A percentile compares a stretch with the other conserved stretches of the same genome.
phyloP scores from a whole-genome alignment of 2,329 filamentous ascomycete genomes.

The Aspergillus spinulosporus region DNA sequence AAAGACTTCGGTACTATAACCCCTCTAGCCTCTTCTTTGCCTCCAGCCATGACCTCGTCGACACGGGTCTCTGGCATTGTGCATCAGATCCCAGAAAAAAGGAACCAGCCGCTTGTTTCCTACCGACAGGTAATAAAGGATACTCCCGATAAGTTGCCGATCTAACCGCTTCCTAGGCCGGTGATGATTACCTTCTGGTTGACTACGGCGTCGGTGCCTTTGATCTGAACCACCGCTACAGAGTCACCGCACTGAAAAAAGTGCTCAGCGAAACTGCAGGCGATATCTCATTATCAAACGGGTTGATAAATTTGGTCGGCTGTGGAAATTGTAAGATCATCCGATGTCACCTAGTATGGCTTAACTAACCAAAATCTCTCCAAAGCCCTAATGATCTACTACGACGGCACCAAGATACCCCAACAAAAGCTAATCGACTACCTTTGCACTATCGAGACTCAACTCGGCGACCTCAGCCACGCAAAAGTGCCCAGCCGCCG shows the following conservation, averaged over 20 bases:
- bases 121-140: slow-evolving; percentile 40
- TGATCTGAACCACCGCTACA: slow-evolving; percentile 58
- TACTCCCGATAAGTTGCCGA: too few species aligned
- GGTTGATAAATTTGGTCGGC: slow-evolving; percentile 54
- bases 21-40: slow-evolving; percentile 31
- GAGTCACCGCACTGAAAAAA: slow-evolving; percentile 57
- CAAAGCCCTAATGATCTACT: slow-evolving; percentile 48
- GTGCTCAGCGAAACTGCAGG: slow-evolving; percentile 40
- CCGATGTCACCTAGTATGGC: neutral
- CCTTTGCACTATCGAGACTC: slow-evolving; percentile 40
- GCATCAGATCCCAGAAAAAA: slow-evolving; percentile 36
- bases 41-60: slow-evolving; percentile 22
- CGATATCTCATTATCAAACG: slow-evolving; percentile 40
- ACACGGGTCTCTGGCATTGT: slow-evolving; percentile 34
- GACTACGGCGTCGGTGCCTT: slow-evolving; percentile 60
- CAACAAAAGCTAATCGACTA: slow-evolving; percentile 40
- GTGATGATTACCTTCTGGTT: slow-evolving; percentile 56
- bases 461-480: slow-evolving; percentile 42
- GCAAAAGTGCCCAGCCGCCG: slow-evolving; percentile 46
- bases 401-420: slow-evolving; percentile 44
- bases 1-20: slow-evolving; percentile 33
- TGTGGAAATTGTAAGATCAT: slow-evolving; percentile 43
- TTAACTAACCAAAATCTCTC: neutral
- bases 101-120: slow-evolving; percentile 40
- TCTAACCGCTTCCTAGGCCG: slow-evolving; percentile 38